Conservation (phyloP, 192 early-diverging fungal species). For the Linnemannia zychae region DNA sequence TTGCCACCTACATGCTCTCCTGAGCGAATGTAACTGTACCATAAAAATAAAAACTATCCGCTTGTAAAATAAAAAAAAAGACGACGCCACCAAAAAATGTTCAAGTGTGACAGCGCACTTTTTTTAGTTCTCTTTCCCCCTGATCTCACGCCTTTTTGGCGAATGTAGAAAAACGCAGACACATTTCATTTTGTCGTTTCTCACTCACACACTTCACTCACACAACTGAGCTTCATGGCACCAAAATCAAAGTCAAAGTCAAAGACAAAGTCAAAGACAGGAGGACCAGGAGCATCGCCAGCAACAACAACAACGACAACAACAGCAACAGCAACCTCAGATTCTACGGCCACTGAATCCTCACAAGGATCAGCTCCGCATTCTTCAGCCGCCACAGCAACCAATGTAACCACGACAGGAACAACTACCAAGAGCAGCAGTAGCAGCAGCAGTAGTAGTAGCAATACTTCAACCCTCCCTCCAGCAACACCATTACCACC, state of each 20-base stretch:
- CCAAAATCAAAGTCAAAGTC: conserved; percentile 16
- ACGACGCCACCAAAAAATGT: neutral
- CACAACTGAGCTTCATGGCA: neutral
- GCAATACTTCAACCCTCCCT: no score
- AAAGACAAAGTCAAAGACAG: conserved; percentile 18
- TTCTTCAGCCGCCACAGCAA: neutral
- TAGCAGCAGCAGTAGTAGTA: neutral
- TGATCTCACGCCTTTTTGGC: no score
- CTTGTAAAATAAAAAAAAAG: conserved; percentile 5
- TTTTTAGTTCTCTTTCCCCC: neutral
- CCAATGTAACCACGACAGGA: neutral
- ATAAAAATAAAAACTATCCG: neutral
- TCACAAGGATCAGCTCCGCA: neutral
- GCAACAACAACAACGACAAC: conserved; percentile 12
- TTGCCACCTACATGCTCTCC: conserved; percentile 44
- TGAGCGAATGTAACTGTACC: neutral
- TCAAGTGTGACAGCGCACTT: neutral
- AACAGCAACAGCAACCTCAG: conserved; percentile 8
- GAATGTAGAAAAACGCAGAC: neutral
- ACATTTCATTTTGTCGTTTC: neutral
- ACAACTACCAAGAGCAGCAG: neutral
- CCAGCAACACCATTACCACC: conserved; percentile 21
- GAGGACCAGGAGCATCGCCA: conserved; percentile 9
- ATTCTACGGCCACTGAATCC: neutral
- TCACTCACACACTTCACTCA: neutral